Percentiles rank a stretch among this genome's conserved stretches.
Conservation (phyloP, 176 grass and related monocot species). For the Avena atlantica region DNA sequence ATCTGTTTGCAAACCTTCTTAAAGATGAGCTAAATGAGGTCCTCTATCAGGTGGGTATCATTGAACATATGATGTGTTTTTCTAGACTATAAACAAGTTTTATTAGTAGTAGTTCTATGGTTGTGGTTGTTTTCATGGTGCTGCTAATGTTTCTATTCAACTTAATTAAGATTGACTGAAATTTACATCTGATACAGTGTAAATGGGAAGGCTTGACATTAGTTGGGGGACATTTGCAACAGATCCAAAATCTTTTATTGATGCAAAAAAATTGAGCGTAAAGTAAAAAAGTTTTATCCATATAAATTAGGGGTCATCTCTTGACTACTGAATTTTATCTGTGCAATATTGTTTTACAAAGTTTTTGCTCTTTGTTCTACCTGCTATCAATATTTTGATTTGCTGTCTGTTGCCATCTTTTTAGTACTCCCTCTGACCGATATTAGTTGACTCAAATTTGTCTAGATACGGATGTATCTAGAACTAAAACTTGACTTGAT, state of each 20-base stretch:
- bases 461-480: too few species aligned
- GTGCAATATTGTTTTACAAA: not conserved
- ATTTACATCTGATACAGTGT: constrained; percentile 16
- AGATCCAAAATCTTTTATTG: constrained; percentile 5
- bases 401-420: not conserved
- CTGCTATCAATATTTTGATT: not conserved
- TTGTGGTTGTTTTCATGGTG: constrained; percentile 7
- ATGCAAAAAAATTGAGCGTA: not conserved
- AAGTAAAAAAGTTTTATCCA: not conserved
- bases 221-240: not conserved
- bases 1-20: constrained; percentile 87
- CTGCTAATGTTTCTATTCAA: constrained; percentile 21
- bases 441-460: too few species aligned
- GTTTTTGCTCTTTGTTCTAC: constrained; percentile 20
- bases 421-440: too few species aligned
- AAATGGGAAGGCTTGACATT: not conserved
- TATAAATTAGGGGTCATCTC: not conserved
- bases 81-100: not conserved
- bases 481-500: too few species aligned
- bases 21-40: constrained; percentile 97
- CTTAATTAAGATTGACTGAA: not conserved
- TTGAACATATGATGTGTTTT: constrained; percentile 28
- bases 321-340: constrained; percentile 33
- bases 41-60: constrained; percentile 76
- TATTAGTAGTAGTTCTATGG: not conserved